Evolutionary conservation across 139 green algal genomes (phyloP), one percentile per base, ranked within the genome.

Genomic region (Chlamydomonas applanata): DNA sequence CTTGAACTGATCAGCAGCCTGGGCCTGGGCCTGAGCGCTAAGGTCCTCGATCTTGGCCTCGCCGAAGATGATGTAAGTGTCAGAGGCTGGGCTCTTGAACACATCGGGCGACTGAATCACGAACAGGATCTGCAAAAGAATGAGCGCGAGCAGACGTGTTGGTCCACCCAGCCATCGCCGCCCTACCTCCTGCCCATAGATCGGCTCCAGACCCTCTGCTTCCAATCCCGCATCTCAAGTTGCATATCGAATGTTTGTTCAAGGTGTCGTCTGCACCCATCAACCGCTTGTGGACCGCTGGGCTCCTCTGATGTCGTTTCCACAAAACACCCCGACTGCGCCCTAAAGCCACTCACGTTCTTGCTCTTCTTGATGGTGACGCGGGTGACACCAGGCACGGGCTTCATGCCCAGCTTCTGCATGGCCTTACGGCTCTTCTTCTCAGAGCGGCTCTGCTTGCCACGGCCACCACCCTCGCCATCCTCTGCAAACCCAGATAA

Each of bases 31-130:
- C 79, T 97, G 90, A 2, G 95, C 91, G 54, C 79, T 90, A 16
- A 99, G 85, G 83, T 99, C 96, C 91, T 99, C 96, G 22, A 99
- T 98, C 93, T 99, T 67, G 24, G 78, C 80, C 89, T 99, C 96
- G 56, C 96, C 96, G 76, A 99, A 99, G 85, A 99, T 98, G 87
- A 99, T 93, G 87, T 98, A 96, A 14, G 96, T 99, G 86, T 99
- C 96, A 4, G 86, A 95, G 61, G 84, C 88, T 19, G 96, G 95
- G 84, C 81, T 92, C 87, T 98, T 98, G 94, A 97, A 99, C 25
- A 99, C 96, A 61, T 99, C 96, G 0, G 96, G 96, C 70, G 89
- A 86, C 66, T 86, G 86, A 81, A 99, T 98, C n/a, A 98, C 96
- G 82, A 99, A 99, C 61, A 99, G 79, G 74, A 97, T 98, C 92